phyloP scores from a whole-genome alignment of 225 moss, liverwort and hornwort species.

The Pseudisothecium myosuroides region DNA sequence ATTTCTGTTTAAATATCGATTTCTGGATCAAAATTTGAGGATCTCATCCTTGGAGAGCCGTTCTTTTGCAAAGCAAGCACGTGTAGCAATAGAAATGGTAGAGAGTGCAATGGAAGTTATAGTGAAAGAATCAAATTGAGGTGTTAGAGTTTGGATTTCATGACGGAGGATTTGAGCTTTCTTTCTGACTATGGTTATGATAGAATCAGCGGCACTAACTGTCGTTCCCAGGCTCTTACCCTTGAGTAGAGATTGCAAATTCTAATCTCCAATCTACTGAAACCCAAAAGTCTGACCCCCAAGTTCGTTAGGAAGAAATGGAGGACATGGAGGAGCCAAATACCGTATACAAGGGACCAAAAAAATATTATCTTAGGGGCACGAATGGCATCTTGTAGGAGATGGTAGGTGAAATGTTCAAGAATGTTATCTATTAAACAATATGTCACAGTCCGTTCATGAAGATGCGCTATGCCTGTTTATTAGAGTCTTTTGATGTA shows the following conservation, averaged over 20 bases:
- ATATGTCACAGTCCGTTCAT: too few relatives aligned
- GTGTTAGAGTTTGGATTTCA: not conserved
- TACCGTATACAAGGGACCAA: too few relatives aligned
- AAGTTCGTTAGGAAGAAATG: too few relatives aligned
- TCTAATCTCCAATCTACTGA: not conserved
- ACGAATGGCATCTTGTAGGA: too few relatives aligned
- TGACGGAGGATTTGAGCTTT: too few relatives aligned
- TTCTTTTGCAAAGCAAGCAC: not conserved
- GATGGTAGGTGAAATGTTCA: not conserved
- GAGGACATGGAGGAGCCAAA: too few relatives aligned
- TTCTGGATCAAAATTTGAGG: not conserved
- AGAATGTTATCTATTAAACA: too few relatives aligned
- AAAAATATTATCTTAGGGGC: too few relatives aligned
- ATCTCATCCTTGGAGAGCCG: not conserved
- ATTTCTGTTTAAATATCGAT: too few relatives aligned
- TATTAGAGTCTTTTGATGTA: not conserved
- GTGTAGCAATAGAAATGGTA: too few relatives aligned
- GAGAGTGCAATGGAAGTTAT: not conserved
- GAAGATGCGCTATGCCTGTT: not conserved
- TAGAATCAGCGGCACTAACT: not conserved
- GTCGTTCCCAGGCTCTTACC: not conserved
- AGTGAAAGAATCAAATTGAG: not conserved
- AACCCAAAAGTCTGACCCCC: not conserved
- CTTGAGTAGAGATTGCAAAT: not conserved
- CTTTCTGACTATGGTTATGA: too few relatives aligned